Percentiles rank a stretch among this genome's conserved stretches.
phyloP scores from a whole-genome alignment of 208 protist genomes.

The Trypanosoma platydactyli region DNA sequence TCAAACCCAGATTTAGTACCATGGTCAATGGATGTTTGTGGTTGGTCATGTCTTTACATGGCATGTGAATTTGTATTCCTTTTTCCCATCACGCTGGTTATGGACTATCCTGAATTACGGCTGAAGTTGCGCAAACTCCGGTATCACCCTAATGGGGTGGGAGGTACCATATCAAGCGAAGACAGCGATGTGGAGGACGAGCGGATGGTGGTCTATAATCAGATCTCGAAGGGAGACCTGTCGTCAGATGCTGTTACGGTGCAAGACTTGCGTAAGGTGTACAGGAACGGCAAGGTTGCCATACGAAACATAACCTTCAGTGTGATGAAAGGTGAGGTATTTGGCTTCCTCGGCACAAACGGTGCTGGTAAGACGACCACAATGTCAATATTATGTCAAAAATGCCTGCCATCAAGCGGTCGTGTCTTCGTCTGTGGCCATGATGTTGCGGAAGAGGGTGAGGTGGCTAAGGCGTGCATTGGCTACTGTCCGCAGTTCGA shows the following conservation, averaged over 20 bases:
- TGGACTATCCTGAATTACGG: constrained; percentile 57
- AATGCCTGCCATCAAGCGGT: constrained; percentile 66
- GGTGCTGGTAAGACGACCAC: constrained; percentile 88
- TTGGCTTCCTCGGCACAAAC: constrained; percentile 88
- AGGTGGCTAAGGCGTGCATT: constrained; percentile 61
- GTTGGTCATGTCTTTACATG: constrained; percentile 70
- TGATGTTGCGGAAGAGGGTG: constrained; percentile 45
- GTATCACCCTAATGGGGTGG: neutral
- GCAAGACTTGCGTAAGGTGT: constrained; percentile 56
- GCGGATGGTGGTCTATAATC: constrained; percentile 8
- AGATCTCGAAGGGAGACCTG: constrained; percentile 4
- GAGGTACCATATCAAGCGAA: constrained; percentile 21
- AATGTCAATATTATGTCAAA: constrained; percentile 78
- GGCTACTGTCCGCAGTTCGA: constrained; percentile 98
- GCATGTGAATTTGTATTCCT: constrained; percentile 52
- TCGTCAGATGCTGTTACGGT: constrained; percentile 52
- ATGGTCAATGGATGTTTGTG: constrained; percentile 49
- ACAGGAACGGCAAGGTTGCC: constrained; percentile 63
- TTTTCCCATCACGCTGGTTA: constrained; percentile 55
- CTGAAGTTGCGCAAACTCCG: constrained; percentile 18
- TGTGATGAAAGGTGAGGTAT: constrained; percentile 70
- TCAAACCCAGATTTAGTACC: no score
- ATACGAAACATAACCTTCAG: constrained; percentile 71
- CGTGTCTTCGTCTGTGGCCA: constrained; percentile 46
- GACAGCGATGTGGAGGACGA: constrained; percentile 44